phyloP scores from a whole-genome alignment of 768 basidiomycete genomes.

The Chalciporus pseudorubinellus region DNA sequence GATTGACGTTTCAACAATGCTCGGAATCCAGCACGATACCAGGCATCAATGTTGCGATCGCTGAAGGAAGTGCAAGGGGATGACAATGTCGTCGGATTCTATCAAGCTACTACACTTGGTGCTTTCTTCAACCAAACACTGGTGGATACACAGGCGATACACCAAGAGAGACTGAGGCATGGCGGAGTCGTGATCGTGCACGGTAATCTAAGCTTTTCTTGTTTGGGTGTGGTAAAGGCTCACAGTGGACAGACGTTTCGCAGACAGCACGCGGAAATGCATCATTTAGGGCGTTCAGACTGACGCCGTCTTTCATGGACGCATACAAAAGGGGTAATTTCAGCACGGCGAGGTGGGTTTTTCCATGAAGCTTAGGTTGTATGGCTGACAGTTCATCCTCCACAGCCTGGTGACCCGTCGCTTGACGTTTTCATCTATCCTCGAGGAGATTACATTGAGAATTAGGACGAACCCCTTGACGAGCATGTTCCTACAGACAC shows the following conservation, averaged over 20 bases:
- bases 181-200: constrained; percentile 85
- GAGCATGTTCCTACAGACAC: constrained; percentile 70
- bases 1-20: constrained; percentile 1
- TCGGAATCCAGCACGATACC: constrained; percentile 62
- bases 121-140: constrained; percentile 82
- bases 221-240: background rate
- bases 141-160: constrained; percentile 80
- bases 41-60: constrained; percentile 79
- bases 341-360: constrained; percentile 72
- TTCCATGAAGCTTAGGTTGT: background rate
- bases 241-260: constrained; percentile 58
- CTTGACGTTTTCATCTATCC: constrained; percentile 80
- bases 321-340: constrained; percentile 84
- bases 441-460: constrained; percentile 83
- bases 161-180: constrained; percentile 81
- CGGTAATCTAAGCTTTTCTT: constrained; percentile 45
- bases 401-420: constrained; percentile 73
- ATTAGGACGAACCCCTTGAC: constrained; percentile 80
- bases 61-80: constrained; percentile 90
- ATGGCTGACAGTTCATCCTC: constrained; percentile 8
- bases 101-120: constrained; percentile 84
- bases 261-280: constrained; percentile 80
- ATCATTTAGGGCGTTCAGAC: constrained; percentile 83
- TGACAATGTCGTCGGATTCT: constrained; percentile 91
- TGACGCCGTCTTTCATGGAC: constrained; percentile 76